Percentiles rank a stretch among this genome's conserved stretches.
phyloP scores from a whole-genome alignment of 495 filamentous ascomycete genomes.

The Penicillium longicatenatum region DNA sequence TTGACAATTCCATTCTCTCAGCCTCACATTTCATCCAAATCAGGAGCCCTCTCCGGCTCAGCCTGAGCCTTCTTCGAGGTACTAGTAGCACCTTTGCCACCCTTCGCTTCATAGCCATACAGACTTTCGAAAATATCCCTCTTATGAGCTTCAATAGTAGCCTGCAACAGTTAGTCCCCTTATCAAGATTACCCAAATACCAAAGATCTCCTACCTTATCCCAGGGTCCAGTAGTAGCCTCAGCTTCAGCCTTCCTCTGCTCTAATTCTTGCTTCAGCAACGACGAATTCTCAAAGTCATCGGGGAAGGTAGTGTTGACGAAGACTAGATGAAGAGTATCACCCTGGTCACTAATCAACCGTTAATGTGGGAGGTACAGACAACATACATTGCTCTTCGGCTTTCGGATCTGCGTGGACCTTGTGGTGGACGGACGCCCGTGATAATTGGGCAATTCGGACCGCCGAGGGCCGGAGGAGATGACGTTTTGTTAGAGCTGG shows the following conservation, averaged over 20 bases:
- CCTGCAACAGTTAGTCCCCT: conserved; percentile 13
- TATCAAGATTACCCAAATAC: not conserved
- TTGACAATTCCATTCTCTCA: not conserved
- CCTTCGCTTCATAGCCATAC: not conserved
- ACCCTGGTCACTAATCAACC: not conserved
- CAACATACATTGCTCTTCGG: conserved; percentile 18
- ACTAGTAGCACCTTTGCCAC: not conserved
- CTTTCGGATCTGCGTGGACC: conserved; percentile 6
- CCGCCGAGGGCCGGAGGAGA: conserved; percentile 11
- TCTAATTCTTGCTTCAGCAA: not conserved
- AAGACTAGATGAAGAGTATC: conserved; percentile 8
- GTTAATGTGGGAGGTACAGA: not conserved
- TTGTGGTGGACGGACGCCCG: conserved; percentile 14
- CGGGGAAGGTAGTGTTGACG: conserved; percentile 20
- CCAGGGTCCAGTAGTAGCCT: not conserved
- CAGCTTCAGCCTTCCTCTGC: not conserved
- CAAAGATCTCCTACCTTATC: not conserved
- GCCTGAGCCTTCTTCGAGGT: conserved; percentile 1
- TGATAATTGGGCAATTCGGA: conserved; percentile 5
- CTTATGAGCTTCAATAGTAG: conserved; percentile 15
- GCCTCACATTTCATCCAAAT: conserved; percentile 20
- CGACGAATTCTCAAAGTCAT: conserved; percentile 19
- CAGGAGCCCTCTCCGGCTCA: conserved; percentile 16
- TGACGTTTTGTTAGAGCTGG: conserved; percentile 17
- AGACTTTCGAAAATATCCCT: conserved; percentile 23